Evolutionary conservation across 768 basidiomycete species (phyloP).

Genomic region (Melanogaster broomeanus): DNA sequence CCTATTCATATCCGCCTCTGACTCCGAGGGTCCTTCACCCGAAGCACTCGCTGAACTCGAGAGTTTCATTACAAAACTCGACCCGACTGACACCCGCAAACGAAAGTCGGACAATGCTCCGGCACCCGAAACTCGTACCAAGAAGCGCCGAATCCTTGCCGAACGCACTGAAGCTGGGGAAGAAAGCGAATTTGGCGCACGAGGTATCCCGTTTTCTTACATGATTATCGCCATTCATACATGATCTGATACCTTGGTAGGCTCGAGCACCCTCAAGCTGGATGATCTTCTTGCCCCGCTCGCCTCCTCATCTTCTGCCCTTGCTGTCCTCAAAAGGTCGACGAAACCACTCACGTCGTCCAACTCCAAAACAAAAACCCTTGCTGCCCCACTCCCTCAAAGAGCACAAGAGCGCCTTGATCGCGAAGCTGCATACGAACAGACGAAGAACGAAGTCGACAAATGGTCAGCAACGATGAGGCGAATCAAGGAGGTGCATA

Average conservation of each 20-base stretch:
- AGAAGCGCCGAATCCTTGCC: slow-evolving; percentile 59
- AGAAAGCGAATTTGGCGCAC: slow-evolving; percentile 79
- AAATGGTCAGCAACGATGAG: slow-evolving; percentile 96
- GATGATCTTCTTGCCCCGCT: slow-evolving; percentile 80
- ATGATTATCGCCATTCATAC: neutral
- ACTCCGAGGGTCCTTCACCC: slow-evolving; percentile 50
- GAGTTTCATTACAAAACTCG: slow-evolving; percentile 69
- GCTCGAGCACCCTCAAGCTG: slow-evolving; percentile 55
- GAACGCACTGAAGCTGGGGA: slow-evolving; percentile 79
- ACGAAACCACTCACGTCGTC: slow-evolving; percentile 62
- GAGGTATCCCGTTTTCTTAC: slow-evolving; percentile 40
- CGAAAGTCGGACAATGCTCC: slow-evolving; percentile 39
- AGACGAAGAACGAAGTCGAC: slow-evolving; percentile 88
- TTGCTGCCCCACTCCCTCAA: slow-evolving; percentile 84
- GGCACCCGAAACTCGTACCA: slow-evolving; percentile 24
- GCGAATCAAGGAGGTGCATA: slow-evolving; percentile 77
- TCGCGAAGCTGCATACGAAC: slow-evolving; percentile 91
- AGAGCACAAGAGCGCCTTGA: slow-evolving; percentile 88
- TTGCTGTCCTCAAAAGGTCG: slow-evolving; percentile 69
- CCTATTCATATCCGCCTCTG: slow-evolving; percentile 47
- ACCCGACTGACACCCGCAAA: slow-evolving; percentile 56
- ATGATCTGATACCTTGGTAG: slow-evolving; percentile 28
- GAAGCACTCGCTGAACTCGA: slow-evolving; percentile 71
- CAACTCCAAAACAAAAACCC: slow-evolving; percentile 55
- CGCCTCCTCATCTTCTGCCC: slow-evolving; percentile 54